Percentiles rank a stretch among this genome's conserved stretches.
Evolutionary conservation across 441 rosid species (phyloP).

Genomic region (Codiaeum variegatum): DNA sequence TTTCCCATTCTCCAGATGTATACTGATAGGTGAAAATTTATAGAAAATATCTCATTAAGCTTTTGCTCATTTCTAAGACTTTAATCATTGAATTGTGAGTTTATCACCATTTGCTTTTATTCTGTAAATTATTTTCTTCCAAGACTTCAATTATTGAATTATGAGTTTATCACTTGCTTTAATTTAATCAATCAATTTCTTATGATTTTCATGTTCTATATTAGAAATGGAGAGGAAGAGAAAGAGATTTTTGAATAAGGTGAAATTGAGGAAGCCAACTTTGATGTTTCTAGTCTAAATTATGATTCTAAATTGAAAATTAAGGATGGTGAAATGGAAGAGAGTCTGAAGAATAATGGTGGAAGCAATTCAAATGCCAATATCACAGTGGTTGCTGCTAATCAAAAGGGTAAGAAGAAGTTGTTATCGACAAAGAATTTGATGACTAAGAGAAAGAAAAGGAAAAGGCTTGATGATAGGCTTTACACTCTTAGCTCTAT

Average conservation of each 20-base stretch:
- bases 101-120: slow-evolving; percentile 16
- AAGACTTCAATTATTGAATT: slow-evolving; percentile 65
- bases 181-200: slow-evolving; percentile 4
- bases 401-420: slow-evolving; percentile 50
- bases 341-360: slow-evolving; percentile 35
- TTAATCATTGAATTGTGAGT: slow-evolving; percentile 72
- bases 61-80: slow-evolving; percentile 28
- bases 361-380: slow-evolving; percentile 44
- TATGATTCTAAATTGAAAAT: slow-evolving; percentile 46
- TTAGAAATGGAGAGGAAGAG: slow-evolving; percentile 28
- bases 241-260: slow-evolving; percentile 28
- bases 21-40: slow-evolving; percentile 64
- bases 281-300: slow-evolving; percentile 42
- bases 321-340: slow-evolving; percentile 33
- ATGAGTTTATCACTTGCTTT: slow-evolving; percentile 38
- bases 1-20: slow-evolving; percentile 64
- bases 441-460: slow-evolving; percentile 62
- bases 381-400: slow-evolving; percentile 32
- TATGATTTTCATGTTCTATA: not conserved
- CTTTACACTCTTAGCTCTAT: slow-evolving; percentile 58
- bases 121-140: too few relatives aligned
- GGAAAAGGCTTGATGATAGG: slow-evolving; percentile 62
- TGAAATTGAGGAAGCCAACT: slow-evolving; percentile 33
- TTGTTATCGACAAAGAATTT: slow-evolving; percentile 56
- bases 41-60: not conserved